Evolutionary conservation across 805 yeast genomes (phyloP), one percentile per base, ranked within the genome.

Genomic region (Scheffersomyces stipitis): DNA sequence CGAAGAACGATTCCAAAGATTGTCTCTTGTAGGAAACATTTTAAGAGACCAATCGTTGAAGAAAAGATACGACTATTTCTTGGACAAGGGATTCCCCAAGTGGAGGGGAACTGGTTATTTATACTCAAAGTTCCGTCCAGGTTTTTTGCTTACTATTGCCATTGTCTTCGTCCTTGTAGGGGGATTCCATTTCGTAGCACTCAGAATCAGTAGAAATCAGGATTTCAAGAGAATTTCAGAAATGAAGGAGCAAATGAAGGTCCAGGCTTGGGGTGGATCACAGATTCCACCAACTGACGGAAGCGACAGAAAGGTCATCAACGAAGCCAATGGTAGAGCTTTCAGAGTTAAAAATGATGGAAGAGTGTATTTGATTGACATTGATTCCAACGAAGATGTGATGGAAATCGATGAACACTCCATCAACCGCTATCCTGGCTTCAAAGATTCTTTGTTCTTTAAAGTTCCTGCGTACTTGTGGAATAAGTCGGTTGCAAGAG

Each of bases 51-150:
- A 52, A 15, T 63, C 75, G 16, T 76, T 78, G 37, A 71, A 71
- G 40, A 77, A 81, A 44, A 72, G 88, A 5, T 93, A 93, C 59
- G 98, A 93, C 60, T 89, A 79, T 59, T 93, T 86, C 62, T 67
- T 86, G 36, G 69, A 76, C 29, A 75, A 78, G 48, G 97, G 98
- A 5, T 91, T 93, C 63, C 98, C 99, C 5, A 71, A 73, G 43
- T 87, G 85, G 76, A 80, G 80, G 40, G 86, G 81, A 12, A 72
- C 80, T 15, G 86, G 78, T 36, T 78, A 84, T 68, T 69, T 70
- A 44, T 78, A 83, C 57, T 56, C 77, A 53, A 73, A 81, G 59
- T 88, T 71, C 72, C 76, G 83, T 52, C 96, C 89, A 15, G 83
- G 83, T 27, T 55, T 75, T 22, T 47, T 72, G 8, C 56, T 79